These are phyloP conservation scores for Coniosporium apollinis DNA, from an alignment of 495 filamentous ascomycete genomes.

Conservation along the genomic window DNA sequence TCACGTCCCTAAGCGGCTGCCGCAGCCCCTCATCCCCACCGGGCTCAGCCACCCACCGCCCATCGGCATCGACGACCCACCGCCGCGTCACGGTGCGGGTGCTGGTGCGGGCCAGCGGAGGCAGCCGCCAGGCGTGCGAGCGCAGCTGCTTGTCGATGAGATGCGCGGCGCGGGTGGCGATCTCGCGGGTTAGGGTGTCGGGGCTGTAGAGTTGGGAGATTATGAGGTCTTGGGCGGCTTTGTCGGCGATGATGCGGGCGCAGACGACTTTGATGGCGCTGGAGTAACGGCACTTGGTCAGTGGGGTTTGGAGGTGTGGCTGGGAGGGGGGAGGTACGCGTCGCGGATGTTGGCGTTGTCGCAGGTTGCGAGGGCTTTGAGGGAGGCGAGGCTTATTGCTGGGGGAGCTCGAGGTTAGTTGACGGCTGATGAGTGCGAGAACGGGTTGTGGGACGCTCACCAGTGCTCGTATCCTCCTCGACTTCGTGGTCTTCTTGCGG, in stretches of 20 bases:
- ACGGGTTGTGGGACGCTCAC: constrained; percentile 2
- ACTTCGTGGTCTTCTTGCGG: not conserved
- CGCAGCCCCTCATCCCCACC: not conserved
- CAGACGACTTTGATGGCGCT: constrained; percentile 2
- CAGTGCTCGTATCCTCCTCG: constrained; percentile 4
- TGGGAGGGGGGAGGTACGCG: constrained; percentile 15
- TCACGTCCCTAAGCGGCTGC: not conserved
- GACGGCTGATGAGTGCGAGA: not conserved
- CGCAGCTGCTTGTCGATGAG: not conserved
- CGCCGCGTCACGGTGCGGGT: not conserved
- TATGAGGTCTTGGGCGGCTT: no score
- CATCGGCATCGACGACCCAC: not conserved
- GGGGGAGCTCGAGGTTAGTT: not conserved
- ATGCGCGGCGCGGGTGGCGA: constrained; percentile 4
- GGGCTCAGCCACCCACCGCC: not conserved
- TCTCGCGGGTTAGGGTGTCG: constrained; percentile 1
- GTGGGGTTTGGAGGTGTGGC: constrained; percentile 12
- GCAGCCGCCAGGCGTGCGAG: not conserved
- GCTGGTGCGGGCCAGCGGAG: not conserved
- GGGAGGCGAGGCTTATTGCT: constrained; percentile 16
- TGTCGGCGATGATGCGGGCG: no score
- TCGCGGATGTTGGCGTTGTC: constrained; percentile 18
- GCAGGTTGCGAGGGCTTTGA: constrained; percentile 17
- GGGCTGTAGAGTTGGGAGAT: constrained; percentile 5
- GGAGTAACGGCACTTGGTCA: no score